Evolutionary conservation across 106 monocot species (phyloP).

Genomic region (Hemerocallis citrina): DNA sequence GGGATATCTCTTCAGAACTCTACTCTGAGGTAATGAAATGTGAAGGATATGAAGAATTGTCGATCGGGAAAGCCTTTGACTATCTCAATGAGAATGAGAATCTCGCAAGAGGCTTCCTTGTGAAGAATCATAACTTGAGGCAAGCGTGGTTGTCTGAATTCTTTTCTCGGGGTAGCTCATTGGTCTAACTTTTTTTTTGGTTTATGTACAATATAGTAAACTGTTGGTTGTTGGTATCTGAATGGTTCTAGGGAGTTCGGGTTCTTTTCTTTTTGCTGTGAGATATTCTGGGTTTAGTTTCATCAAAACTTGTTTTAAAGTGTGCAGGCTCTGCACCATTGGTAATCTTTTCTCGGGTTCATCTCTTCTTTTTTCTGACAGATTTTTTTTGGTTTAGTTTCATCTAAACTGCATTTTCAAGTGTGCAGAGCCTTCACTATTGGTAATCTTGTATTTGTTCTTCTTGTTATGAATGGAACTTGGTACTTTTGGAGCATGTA

Average conservation of each 20-base stretch:
- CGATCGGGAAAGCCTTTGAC: slow-evolving; percentile 22
- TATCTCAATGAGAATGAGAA: slow-evolving; percentile 19
- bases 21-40: slow-evolving; percentile 19
- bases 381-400: no score
- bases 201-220: background rate
- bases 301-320: no score
- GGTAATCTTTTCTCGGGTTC: no score
- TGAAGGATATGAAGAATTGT: slow-evolving; percentile 17
- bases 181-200: background rate
- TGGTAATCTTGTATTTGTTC: background rate
- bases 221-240: background rate
- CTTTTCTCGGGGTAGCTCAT: slow-evolving; percentile 9
- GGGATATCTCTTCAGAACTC: slow-evolving; percentile 16
- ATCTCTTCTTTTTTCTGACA: no score
- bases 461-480: background rate
- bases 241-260: background rate
- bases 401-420: no score
- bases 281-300: no score
- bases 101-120: slow-evolving; percentile 18
- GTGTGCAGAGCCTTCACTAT: no score
- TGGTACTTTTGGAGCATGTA: background rate
- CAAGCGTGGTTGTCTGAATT: slow-evolving; percentile 24
- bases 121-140: slow-evolving; percentile 15
- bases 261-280: background rate
- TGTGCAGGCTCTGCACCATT: no score